Evolutionary conservation across 768 basidiomycete genomes (phyloP).

Genomic region (Holtermannia corniformis): DNA sequence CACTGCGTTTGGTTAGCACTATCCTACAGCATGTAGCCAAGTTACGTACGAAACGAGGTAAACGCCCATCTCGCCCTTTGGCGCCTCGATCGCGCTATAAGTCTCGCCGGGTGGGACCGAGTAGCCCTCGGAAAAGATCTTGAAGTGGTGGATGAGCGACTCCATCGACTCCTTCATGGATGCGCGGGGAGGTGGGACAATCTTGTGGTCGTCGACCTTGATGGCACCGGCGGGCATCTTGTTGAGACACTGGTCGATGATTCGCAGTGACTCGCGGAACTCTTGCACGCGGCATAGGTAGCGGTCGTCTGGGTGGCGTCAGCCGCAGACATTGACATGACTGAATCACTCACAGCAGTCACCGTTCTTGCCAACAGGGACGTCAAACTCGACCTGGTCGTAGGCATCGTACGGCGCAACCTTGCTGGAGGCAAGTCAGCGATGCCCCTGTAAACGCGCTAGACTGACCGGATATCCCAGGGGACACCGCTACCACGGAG

Average conservation of each 20-base stretch:
- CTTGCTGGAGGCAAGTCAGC: conserved; percentile 45
- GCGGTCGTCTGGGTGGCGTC: conserved; percentile 54
- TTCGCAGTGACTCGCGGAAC: conserved; percentile 86
- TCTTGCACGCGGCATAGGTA: conserved; percentile 97
- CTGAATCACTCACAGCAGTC: conserved; percentile 58
- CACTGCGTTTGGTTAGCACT: too few relatives aligned
- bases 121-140: conserved; percentile 96
- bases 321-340: neutral
- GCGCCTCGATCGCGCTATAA: conserved; percentile 94
- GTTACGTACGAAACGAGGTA: conserved; percentile 92
- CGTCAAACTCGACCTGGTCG: conserved; percentile 92
- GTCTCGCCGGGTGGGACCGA: conserved; percentile 85
- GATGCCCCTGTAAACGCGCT: neutral
- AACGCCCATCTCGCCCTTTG: conserved; percentile 98
- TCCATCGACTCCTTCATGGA: conserved; percentile 99
- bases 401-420: conserved; percentile 93
- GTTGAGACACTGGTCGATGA: conserved; percentile 89
- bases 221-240: conserved; percentile 88
- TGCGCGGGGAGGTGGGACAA: conserved; percentile 89
- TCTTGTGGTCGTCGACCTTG: conserved; percentile 96
- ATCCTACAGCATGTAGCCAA: too few relatives aligned
- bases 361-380: conserved; percentile 92
- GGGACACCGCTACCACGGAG: conserved; percentile 82
- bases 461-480: conserved; percentile 68
- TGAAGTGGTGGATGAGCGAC: conserved; percentile 95